These are phyloP conservation scores for Trichoderma asperelloides DNA, from an alignment of 495 filamentous ascomycete genomes.

Conservation along the genomic window DNA sequence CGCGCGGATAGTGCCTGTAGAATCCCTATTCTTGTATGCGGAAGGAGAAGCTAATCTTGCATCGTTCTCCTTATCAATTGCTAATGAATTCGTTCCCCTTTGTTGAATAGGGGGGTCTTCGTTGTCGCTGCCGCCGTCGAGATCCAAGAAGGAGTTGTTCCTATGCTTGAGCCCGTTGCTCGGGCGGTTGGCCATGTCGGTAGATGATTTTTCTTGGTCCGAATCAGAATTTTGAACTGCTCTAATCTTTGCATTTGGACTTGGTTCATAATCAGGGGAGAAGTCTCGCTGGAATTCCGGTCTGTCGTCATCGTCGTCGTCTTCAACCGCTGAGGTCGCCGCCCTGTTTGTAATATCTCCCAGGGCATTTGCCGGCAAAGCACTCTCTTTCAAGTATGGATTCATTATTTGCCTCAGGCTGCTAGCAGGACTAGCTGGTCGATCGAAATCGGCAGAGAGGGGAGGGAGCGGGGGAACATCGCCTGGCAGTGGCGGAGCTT, in stretches of 20 bases:
- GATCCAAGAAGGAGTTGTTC: constrained; percentile 27
- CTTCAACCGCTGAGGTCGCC: neutral
- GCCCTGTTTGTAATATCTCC: constrained; percentile 7
- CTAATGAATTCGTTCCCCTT: constrained; percentile 12
- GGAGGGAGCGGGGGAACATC: constrained; percentile 17
- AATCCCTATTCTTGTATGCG: constrained; percentile 18
- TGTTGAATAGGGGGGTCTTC: constrained; percentile 23
- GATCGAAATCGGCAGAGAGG: neutral
- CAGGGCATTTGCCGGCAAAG: constrained; percentile 17
- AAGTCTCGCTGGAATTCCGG: constrained; percentile 38
- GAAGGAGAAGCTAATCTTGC: constrained; percentile 22
- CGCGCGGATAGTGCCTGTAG: neutral
- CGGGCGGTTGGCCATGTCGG: constrained; percentile 18
- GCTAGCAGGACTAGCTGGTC: constrained; percentile 63
- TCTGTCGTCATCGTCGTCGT: constrained; percentile 19
- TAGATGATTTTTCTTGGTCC: constrained; percentile 11
- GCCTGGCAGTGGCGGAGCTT: constrained; percentile 33
- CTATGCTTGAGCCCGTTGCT: constrained; percentile 14
- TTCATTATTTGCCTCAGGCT: constrained; percentile 87
- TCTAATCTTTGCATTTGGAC: constrained; percentile 50
- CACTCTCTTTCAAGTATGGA: constrained; percentile 54
- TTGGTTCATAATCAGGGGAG: constrained; percentile 57
- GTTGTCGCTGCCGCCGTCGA: constrained; percentile 25
- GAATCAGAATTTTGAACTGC: constrained; percentile 32
- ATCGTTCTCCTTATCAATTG: constrained; percentile 14